Evolutionary conservation across 2,329 filamentous ascomycete species (phyloP), one percentile per base, ranked within the genome.

Genomic region (Penicillium brasilianum): DNA sequence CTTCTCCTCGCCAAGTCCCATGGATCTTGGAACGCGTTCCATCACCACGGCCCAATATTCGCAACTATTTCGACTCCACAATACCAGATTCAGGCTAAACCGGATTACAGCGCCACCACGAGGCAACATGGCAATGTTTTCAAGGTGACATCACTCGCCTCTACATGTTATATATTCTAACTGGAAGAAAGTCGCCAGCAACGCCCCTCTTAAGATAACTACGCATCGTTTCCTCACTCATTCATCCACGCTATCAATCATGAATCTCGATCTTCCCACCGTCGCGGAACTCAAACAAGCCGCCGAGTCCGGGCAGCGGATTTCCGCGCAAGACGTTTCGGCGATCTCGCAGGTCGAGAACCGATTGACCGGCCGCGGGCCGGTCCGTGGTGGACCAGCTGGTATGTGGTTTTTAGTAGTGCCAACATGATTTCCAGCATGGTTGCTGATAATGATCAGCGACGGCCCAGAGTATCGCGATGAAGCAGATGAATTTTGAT

Each of bases 401-500:
- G 74, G 74, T 75, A 58, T 34, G 61, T 65, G 13, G 28, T 13
- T 11, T 16, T 39, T 22, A 10, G 11, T 11, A n/a, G 6, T 14
- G 25, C n/a, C 48, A 10, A 22, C n/a, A 28, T 13, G 46, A 9
- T 18, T 41, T 32, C 9, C 43, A 8, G 11, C 8, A 18, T 22
- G 20, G 28, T 41, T 20, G 50, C 55, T 64, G 34, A 61, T 57
- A 4, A 30, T 3, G 18, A n/a, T 13, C 18, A 76, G 74, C 73
- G 10, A 75, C 71, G 11, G 74, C 73, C 0, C 74, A 76, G 18
- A 72, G 71, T 44, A 63, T 76, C 20, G 71, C 70, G 0, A 74
- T 74, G 65, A 63, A 67, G 41, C 73, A 76, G 57, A 74, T 72
- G 67, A 74, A 74, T 25, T 76, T 76, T 18, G 71, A 77, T 48